These are phyloP conservation scores for Teratosphaeria viscida DNA, from an alignment of 2,329 filamentous ascomycete species.

Conservation along the genomic window DNA sequence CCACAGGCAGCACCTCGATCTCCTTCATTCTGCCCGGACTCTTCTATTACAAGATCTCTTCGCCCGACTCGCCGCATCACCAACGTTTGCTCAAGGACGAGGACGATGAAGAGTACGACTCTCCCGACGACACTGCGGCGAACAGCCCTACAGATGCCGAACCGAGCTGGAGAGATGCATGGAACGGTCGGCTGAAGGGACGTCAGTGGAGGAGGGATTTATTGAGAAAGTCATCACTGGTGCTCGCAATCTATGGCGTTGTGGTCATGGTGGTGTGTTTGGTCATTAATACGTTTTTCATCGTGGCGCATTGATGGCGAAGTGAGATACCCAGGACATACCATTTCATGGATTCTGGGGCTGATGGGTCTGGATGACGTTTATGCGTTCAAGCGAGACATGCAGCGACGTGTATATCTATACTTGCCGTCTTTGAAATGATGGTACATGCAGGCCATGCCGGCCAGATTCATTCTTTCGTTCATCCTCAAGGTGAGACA, in stretches of 20 bases:
- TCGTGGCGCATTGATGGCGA: conserved; percentile 15
- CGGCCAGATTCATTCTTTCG: too few species aligned
- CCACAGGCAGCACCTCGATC: conserved; percentile 88
- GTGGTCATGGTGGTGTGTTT: conserved; percentile 86
- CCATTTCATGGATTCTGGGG: too few species aligned
- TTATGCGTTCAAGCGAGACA: too few species aligned
- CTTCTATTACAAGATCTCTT: conserved; percentile 97
- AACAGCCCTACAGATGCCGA: neutral
- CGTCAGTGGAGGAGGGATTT: conserved; percentile 53
- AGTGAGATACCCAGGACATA: conserved; percentile 1
- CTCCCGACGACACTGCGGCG: neutral
- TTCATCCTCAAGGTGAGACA: too few species aligned
- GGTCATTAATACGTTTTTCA: conserved; percentile 73
- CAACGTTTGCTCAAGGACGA: conserved; percentile 84
- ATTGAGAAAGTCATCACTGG: conserved; percentile 63
- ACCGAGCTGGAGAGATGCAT: conserved; percentile 41
- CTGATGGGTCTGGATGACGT: too few species aligned
- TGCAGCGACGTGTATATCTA: too few species aligned
- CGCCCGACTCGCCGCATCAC: conserved; percentile 75
- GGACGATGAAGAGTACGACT: conserved; percentile 64
- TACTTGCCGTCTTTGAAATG: too few species aligned
- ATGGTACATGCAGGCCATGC: too few species aligned
- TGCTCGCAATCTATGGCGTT: conserved; percentile 69
- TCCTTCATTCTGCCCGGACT: conserved; percentile 92
- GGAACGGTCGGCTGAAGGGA: conserved; percentile 10